Evolutionary conservation across 75 land plant species (phyloP), one percentile per base, ranked within the genome.

Genomic region (Selaginella tamariscina): DNA sequence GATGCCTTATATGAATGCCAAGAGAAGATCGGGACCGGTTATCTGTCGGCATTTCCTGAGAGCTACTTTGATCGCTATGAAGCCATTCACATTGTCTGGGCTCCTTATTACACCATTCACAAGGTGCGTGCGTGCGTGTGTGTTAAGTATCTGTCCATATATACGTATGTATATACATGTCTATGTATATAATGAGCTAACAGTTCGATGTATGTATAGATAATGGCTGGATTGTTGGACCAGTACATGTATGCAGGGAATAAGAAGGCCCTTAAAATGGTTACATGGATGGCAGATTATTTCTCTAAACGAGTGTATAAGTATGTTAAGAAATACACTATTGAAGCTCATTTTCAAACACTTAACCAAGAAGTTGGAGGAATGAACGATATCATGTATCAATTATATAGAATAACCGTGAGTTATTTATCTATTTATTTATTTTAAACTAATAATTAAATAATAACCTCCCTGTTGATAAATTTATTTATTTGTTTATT

Each of bases 291-390:
- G 97, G 84, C 79, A 55, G 82, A 82, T 9, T 89, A 92, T 73
- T 92, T 89, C 68, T 60, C 74, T 55, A 73, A 72, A 33, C 86
- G 97, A 8, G 90, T 92, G 0, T 80, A 81, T 66, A 79, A 80
- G 69, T 89, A 89, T 2, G 86, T 92, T 55, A 0, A 54, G 23
- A 78, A 56, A 30, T 71, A 82, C 68, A 89, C 75, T 27, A 83
- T 92, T 26, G 90, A 86, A 62, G 71, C 85, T 60, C 97, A 92
- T 62, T 92, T 80, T 77, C 15, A 1, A 26, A 86, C 95, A 2
- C 84, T 92, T 22, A 92, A 92, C 73, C 95, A 89, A 73, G 97
- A 92, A 78, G 74, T 79, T 30, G 97, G 97, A 54, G 97, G 97
- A 66, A 92, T 92, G 97, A 92, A 92, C 81, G 97, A 92, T 74